phyloP scores from a whole-genome alignment of 78 protist genomes.

The Ministeria vibrans region DNA sequence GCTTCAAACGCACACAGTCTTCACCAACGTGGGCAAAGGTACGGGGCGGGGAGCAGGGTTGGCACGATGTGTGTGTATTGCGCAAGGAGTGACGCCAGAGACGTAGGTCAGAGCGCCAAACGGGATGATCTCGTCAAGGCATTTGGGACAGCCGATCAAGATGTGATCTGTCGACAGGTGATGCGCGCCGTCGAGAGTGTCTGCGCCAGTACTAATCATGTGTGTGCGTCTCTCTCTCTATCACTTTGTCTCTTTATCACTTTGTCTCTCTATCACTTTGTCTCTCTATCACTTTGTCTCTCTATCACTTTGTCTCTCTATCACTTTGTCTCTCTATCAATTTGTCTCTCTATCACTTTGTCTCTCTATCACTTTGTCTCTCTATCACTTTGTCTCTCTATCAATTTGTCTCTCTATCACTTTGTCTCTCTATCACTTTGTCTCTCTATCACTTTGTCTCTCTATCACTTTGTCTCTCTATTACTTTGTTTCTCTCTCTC shows the following conservation, averaged over 20 bases:
- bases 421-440: not conserved
- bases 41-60: no score
- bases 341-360: not conserved
- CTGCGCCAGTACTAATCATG: no score
- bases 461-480: not conserved
- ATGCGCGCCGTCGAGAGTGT: not conserved
- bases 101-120: conserved; percentile 66
- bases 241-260: not conserved
- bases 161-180: conserved; percentile 21
- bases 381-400: not conserved
- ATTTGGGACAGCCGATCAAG: conserved; percentile 53
- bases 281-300: not conserved
- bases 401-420: not conserved
- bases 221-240: not conserved
- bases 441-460: not conserved
- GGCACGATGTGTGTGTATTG: no score
- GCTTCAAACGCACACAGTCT: conserved; percentile 76
- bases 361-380: not conserved
- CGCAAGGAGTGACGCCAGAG: no score
- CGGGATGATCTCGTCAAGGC: conserved; percentile 55
- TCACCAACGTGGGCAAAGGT: conserved; percentile 88
- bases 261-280: not conserved
- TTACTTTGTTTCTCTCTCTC: not conserved
- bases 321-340: not conserved
- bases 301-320: not conserved